Conservation (phyloP, 1,284 basidiomycete genomes). For the Athelia psychrophila region DNA sequence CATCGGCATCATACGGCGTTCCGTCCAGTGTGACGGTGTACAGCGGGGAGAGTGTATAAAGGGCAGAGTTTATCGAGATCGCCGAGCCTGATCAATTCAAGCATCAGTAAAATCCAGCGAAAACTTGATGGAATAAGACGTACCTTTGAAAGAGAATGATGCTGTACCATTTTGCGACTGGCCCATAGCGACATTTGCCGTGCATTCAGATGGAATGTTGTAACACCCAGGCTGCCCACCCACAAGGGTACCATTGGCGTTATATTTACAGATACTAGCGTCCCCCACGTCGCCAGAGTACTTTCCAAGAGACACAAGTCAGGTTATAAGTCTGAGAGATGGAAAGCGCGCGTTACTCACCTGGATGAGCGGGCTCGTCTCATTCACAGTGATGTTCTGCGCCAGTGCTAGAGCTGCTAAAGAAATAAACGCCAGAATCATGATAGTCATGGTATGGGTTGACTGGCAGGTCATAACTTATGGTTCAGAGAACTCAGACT, state of each 20-base stretch:
- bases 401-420: conserved; percentile 6
- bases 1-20: conserved; percentile 18
- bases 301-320: too few relatives aligned
- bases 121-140: background rate
- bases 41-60: conserved; percentile 16
- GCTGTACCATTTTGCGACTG: conserved; percentile 12
- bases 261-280: conserved; percentile 10
- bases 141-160: conserved; percentile 21
- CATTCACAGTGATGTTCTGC: conserved; percentile 21
- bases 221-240: conserved; percentile 14
- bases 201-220: conserved; percentile 15
- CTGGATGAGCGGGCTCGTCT: conserved; percentile 16
- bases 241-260: background rate
- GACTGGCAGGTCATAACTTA: too few relatives aligned
- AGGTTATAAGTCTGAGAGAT: too few relatives aligned
- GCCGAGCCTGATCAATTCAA: conserved; percentile 14
- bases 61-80: conserved; percentile 18
- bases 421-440: too few relatives aligned
- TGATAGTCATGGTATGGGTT: too few relatives aligned
- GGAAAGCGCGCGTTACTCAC: too few relatives aligned
- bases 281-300: background rate
- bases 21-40: conserved; percentile 22
- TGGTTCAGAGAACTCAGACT: too few relatives aligned
- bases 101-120: background rate
- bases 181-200: conserved; percentile 15